Conservation (phyloP, 352 stramenopile genomes). For the Peronospora destructor region DNA sequence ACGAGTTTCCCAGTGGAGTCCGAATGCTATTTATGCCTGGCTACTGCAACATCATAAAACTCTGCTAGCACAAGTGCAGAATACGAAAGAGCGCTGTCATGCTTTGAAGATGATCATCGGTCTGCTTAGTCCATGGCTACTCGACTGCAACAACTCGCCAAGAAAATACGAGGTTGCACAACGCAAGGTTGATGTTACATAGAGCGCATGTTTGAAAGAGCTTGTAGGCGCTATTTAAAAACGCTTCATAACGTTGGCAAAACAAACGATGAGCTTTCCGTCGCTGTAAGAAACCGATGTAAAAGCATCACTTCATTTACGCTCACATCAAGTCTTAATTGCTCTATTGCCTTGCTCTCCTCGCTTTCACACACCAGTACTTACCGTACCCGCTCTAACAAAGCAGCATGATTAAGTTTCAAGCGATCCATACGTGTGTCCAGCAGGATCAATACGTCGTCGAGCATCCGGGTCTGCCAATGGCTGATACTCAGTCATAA, state of each 20-base stretch:
- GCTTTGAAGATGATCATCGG: no score
- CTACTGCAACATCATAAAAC: no score
- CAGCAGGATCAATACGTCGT: slow-evolving; percentile 64
- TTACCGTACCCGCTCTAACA: slow-evolving; percentile 7
- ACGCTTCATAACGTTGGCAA: slow-evolving; percentile 58
- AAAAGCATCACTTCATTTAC: slow-evolving; percentile 11
- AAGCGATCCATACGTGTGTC: slow-evolving; percentile 75
- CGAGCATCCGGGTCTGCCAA: slow-evolving; percentile 45
- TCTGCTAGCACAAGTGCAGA: no score
- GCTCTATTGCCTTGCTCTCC: slow-evolving; percentile 19
- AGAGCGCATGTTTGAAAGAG: slow-evolving; percentile 58
- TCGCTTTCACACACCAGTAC: slow-evolving; percentile 4
- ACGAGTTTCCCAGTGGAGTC: no score
- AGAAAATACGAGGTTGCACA: no score
- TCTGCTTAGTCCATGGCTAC: no score
- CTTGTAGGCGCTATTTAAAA: slow-evolving; percentile 55
- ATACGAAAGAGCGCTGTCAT: no score
- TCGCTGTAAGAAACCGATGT: slow-evolving; percentile 28
- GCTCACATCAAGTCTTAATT: slow-evolving; percentile 13
- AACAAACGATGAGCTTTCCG: slow-evolving; percentile 65
- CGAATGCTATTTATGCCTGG: no score
- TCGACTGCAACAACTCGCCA: no score
- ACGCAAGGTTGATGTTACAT: slow-evolving; percentile 15
- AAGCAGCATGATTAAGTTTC: slow-evolving; percentile 39
- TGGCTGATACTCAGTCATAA: slow-evolving; percentile 84